phyloP scores from a whole-genome alignment of 129 eudicot genomes.

The Lactuca sativa region DNA sequence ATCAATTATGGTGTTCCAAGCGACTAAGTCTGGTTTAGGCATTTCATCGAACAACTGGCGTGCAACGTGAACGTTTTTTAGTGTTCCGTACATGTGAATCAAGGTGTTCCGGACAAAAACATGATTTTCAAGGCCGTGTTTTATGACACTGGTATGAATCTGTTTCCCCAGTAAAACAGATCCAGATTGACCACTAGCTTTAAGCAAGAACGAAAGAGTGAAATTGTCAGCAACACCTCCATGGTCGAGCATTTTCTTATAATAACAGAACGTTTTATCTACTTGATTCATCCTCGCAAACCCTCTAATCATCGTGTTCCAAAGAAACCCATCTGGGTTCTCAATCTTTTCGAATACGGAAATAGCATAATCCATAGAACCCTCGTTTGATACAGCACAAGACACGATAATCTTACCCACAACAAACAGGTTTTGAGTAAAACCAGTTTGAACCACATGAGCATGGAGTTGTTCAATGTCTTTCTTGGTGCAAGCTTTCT shows the following conservation, averaged over 20 bases:
- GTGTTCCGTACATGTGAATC: conserved; percentile 54
- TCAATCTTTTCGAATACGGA: conserved; percentile 41
- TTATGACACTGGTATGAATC: conserved; percentile 33
- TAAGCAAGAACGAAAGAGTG: conserved; percentile 53
- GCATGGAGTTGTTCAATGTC: conserved; percentile 42
- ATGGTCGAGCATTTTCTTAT: conserved; percentile 42
- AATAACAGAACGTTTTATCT: conserved; percentile 34
- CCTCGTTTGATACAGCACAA: conserved; percentile 43
- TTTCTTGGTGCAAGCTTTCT: conserved; percentile 32
- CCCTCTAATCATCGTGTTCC: conserved; percentile 61
- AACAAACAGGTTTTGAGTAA: conserved; percentile 41
- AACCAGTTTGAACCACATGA: conserved; percentile 36
- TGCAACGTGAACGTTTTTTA: conserved; percentile 32
- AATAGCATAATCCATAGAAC: conserved; percentile 50
- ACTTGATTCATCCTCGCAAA: conserved; percentile 44
- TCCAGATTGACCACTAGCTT: conserved; percentile 43
- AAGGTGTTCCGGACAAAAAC: conserved; percentile 45
- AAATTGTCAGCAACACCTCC: conserved; percentile 46
- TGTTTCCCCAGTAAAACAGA: conserved; percentile 46
- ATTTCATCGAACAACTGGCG: conserved; percentile 52
- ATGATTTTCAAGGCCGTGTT: conserved; percentile 39
- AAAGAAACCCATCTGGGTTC: conserved; percentile 60
- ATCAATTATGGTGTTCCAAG: conserved; percentile 55
- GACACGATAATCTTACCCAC: conserved; percentile 49
- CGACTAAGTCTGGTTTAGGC: conserved; percentile 36